Base-by-base conservation (phyloP, 2,329 filamentous ascomycete genomes). In the Fusarium falciforme region DNA sequence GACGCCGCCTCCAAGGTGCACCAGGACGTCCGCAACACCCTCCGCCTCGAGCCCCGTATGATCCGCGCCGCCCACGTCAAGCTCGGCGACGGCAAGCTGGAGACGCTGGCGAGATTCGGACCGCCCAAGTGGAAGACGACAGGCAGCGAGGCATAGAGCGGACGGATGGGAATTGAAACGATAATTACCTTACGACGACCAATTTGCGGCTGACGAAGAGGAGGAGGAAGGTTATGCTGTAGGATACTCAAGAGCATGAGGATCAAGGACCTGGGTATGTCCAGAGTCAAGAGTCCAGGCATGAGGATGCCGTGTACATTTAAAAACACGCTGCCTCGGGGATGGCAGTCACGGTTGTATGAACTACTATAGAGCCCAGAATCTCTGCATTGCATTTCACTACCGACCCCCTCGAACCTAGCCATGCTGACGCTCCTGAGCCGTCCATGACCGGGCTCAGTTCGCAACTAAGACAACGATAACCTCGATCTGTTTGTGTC, bases 11-110 rank as follows among this genome's bases (percentile, higher is more conserved):
- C 91, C 9, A 83, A 87, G 60, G 92, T 93, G 9, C 96, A 98
- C 84, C 86, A 93, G 75, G 87, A 91, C 49, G 89, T 99, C 44
- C 89, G 92, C 71, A 89, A 88, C 70, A 96, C 93, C 20, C 88
- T 99, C 75, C 89, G 90, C 60, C 87, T 97, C 76, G 96, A 99
- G 85, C 96, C 96, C 44, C 89, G 96, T 66, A 93, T 98, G 90
- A 93, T 99, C 73, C 91, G 95, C 68, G 93, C 95, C 78, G 92
- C 91, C 29, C 91, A 96, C 69, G 95, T 98, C 67, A 97, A 95
- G 87, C 87, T 98, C 75, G 96, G 95, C 49, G 87, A 90, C 68
- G 87, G 87, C 68, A 88, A 87, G 77, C 83, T 92, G 35, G 83
- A 83, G 64, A 90, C 86, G 11, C 78, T 88, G 63, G 84, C 85